A percentile compares a stretch with the other conserved stretches of the same genome.
These are phyloP conservation scores for Glycine soja DNA, from an alignment of 306 rosid genomes.

Conservation along the genomic window DNA sequence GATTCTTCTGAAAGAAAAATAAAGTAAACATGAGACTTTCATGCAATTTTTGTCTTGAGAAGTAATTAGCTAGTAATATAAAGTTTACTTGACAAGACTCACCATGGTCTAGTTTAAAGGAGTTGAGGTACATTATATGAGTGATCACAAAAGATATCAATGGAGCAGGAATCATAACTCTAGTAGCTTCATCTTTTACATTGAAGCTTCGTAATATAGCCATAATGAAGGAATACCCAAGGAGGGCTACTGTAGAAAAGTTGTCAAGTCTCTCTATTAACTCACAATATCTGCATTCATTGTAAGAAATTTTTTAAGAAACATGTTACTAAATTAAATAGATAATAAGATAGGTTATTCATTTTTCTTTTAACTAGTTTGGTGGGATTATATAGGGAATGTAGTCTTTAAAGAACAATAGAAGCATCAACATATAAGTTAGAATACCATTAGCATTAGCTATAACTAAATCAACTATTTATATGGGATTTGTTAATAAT, in stretches of 20 bases:
- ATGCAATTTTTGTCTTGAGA: no score
- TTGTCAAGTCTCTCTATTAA: slow-evolving; percentile 70
- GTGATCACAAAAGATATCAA: slow-evolving; percentile 72
- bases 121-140: slow-evolving; percentile 76
- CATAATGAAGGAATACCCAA: slow-evolving; percentile 79
- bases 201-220: slow-evolving; percentile 67
- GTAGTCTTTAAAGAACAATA: background rate
- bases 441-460: background rate
- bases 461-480: background rate
- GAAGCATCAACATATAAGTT: background rate
- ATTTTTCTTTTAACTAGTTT: background rate
- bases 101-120: slow-evolving; percentile 74
- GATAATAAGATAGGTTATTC: background rate
- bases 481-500: background rate
- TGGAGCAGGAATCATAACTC: slow-evolving; percentile 86
- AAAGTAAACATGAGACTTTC: no score
- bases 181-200: slow-evolving; percentile 70
- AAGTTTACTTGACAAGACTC: slow-evolving; percentile 33
- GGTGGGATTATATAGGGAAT: background rate
- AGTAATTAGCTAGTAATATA: no score
- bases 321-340: slow-evolving; percentile 16
- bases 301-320: background rate
- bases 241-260: slow-evolving; percentile 72
- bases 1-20: background rate
- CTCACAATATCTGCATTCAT: slow-evolving; percentile 69